Evolutionary conservation across 345 rosid genomes (phyloP), one percentile per base, ranked within the genome.

Genomic region (Eucalyptus tenuipes): DNA sequence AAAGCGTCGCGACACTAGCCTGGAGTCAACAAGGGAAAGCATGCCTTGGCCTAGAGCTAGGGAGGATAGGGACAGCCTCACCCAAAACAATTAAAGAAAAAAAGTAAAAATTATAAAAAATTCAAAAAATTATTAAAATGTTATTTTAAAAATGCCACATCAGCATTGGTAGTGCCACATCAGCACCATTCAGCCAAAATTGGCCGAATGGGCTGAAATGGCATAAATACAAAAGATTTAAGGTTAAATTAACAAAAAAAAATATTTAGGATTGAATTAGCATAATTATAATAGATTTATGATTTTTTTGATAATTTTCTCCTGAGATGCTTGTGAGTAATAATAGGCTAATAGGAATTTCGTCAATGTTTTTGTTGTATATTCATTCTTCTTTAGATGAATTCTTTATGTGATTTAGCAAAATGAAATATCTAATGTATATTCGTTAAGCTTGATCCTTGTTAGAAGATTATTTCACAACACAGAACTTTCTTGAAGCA

Each of bases 181-280:
- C 7, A 49, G 6, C 52, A 14, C 17, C 50, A 49, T 6, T 49
- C 2, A 3, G 50, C 17, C 4, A 0, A 52, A 52, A 52, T 18
- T 52, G 55, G 24, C 55, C 0, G 0, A 52, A 18, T 52, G 0
- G 24, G 10, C 24, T 18, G 1, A 52, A 52, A 2, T 7, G 0
- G 1, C 55, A 18, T 52, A 52, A 52, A 52, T 52, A 25, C 25
- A 52, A 52, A 52, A 52, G 1, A 52, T 52, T 52, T 20, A 52
- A 20, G 25, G 10, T 52, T 52, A 52, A 52, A 52, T 52, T 52
- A 10, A 52, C 2, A 18, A 52, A 52, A 18, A 45, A 7, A 1
- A 1, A 20, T 7, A 52, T 52, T 52, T 52, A 52, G 0, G 10
- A 20, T 2, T 20, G 0, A 52, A 52, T 52, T 52, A 52, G 2